A percentile compares a stretch with the other conserved stretches of the same genome.
Evolutionary conservation across 495 filamentous ascomycete genomes (phyloP).

Genomic region (Pseudotulostoma volvatum): DNA sequence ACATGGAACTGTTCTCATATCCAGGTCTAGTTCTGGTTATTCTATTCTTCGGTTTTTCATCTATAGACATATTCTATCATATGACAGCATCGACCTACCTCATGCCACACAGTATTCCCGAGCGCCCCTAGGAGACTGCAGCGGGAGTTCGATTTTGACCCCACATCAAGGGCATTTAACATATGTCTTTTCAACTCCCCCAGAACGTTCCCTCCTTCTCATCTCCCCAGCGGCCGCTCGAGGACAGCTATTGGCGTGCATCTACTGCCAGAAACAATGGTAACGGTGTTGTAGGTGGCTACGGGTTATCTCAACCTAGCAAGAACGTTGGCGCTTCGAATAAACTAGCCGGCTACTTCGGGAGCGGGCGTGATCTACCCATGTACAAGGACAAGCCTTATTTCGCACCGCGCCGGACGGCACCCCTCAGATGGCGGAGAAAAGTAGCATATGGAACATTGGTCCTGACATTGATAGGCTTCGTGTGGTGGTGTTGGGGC

Average conservation of each 20-base stretch:
- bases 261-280: slow-evolving; percentile 20
- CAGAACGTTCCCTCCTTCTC: slow-evolving; percentile 56
- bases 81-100: too few species aligned
- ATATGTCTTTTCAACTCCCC: slow-evolving; percentile 24
- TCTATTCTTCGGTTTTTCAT: too few species aligned
- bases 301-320: slow-evolving; percentile 20
- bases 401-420: slow-evolving; percentile 29
- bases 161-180: too few species aligned
- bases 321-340: slow-evolving; percentile 20
- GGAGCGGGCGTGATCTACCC: slow-evolving; percentile 47
- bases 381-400: slow-evolving; percentile 99
- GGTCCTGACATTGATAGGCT: slow-evolving; percentile 6
- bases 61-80: too few species aligned
- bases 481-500: slow-evolving; percentile 33
- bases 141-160: too few species aligned
- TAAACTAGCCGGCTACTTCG: slow-evolving; percentile 37
- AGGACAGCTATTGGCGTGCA: slow-evolving; percentile 53
- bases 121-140: too few species aligned
- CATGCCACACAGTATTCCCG: too few species aligned
- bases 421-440: slow-evolving; percentile 17
- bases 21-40: too few species aligned
- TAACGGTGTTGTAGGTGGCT: slow-evolving; percentile 18
- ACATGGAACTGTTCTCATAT: too few species aligned
- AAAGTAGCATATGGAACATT: slow-evolving; percentile 12
- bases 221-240: slow-evolving; percentile 48